phyloP scores from a whole-genome alignment of 129 eudicot species.

The Cynara cardunculus region DNA sequence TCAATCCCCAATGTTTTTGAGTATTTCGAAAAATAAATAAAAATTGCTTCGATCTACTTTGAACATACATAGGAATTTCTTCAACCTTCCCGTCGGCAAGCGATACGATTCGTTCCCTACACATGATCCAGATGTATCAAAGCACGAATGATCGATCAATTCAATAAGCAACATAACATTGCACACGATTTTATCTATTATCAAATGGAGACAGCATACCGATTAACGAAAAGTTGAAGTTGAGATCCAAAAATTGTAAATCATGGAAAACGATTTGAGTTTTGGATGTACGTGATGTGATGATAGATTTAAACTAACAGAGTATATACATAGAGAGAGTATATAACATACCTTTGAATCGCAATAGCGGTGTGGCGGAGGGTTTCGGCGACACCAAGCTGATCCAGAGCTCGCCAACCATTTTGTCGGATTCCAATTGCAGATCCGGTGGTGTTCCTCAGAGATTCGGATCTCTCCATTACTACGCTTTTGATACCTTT shows the following conservation, averaged over 20 bases:
- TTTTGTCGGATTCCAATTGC: constrained; percentile 38
- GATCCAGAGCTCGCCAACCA: constrained; percentile 60
- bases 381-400: constrained; percentile 41
- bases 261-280: neutral
- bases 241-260: neutral
- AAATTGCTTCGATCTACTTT: neutral
- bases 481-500: constrained; percentile 47
- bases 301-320: neutral
- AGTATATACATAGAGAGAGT: neutral
- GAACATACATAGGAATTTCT: constrained; percentile 32
- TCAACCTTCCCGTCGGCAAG: constrained; percentile 24
- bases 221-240: neutral
- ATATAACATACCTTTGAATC: constrained; percentile 21
- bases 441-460: constrained; percentile 33
- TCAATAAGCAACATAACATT: neutral
- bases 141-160: neutral
- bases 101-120: constrained; percentile 31
- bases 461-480: constrained; percentile 36
- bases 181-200: neutral
- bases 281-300: neutral
- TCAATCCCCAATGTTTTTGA: neutral
- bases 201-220: neutral
- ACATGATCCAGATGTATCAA: constrained; percentile 8
- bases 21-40: neutral
- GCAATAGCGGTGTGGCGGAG: constrained; percentile 36